Conservation (phyloP, 495 filamentous ascomycete genomes). For the Jackrogersella minutella region DNA sequence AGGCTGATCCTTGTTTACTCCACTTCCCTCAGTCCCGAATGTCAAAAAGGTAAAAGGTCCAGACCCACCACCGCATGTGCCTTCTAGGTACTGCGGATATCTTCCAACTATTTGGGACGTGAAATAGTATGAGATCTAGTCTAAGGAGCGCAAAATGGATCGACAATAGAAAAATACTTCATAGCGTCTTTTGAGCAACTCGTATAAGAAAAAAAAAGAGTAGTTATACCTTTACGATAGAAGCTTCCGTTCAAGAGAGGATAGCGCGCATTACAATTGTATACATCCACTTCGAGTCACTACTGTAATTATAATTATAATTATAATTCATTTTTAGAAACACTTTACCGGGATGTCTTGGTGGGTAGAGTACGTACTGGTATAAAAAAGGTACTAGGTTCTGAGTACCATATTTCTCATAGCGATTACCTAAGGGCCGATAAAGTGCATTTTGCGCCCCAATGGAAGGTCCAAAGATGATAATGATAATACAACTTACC, state of each 20-base stretch:
- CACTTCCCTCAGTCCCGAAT: slow-evolving; percentile 28
- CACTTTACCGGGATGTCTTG: slow-evolving; percentile 15
- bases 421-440: slow-evolving; percentile 31
- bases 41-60: slow-evolving; percentile 25
- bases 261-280: not conserved
- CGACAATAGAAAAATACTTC: no score
- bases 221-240: not conserved
- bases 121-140: no score
- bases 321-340: slow-evolving; percentile 34
- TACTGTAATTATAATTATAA: not conserved
- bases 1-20: slow-evolving; percentile 19
- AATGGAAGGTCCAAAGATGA: slow-evolving; percentile 9
- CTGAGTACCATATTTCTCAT: not conserved
- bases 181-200: no score
- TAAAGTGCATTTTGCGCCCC: not conserved
- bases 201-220: no score
- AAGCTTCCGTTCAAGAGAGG: slow-evolving; percentile 1
- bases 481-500: slow-evolving; percentile 12
- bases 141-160: no score
- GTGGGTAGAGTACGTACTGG: slow-evolving; percentile 16
- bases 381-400: not conserved
- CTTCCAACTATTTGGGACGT: no score
- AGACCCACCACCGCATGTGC: slow-evolving; percentile 6
- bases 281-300: not conserved
- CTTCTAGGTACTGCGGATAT: no score